phyloP scores from a whole-genome alignment of 441 rosid genomes.

The Iberis amara region DNA sequence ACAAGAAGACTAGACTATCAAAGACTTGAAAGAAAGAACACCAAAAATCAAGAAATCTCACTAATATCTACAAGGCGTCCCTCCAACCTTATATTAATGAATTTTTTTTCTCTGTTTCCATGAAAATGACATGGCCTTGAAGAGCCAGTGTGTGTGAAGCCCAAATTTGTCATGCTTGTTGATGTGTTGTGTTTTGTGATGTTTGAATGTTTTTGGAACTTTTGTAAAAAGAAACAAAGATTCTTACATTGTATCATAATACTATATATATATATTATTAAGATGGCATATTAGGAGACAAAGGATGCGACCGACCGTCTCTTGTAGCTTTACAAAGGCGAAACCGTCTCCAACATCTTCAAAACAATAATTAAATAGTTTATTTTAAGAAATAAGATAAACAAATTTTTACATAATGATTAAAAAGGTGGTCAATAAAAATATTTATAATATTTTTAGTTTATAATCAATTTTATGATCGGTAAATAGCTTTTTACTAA shows the following conservation, averaged over 20 bases:
- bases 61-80: neutral
- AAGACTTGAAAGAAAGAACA: constrained; percentile 6
- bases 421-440: too few species aligned
- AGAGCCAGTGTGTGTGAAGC: constrained; percentile 11
- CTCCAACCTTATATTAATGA: constrained; percentile 3
- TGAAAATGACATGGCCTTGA: constrained; percentile 12
- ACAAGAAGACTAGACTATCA: constrained; percentile 30
- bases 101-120: constrained; percentile 7
- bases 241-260: constrained; percentile 18
- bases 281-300: too few species aligned
- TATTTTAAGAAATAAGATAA: too few species aligned
- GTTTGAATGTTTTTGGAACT: constrained; percentile 20
- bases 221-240: constrained; percentile 24
- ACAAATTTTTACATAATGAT: too few species aligned
- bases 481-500: too few species aligned
- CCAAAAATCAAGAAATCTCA: neutral
- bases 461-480: too few species aligned
- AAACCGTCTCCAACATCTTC: too few species aligned
- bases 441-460: too few species aligned
- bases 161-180: too few species aligned
- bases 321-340: neutral
- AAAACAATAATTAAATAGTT: too few species aligned
- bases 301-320: too few species aligned
- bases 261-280: constrained; percentile 4
- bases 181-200: constrained; percentile 10